Base-by-base conservation (phyloP, 1,284 basidiomycete genomes). In the Moesziomyces sp. region DNA sequence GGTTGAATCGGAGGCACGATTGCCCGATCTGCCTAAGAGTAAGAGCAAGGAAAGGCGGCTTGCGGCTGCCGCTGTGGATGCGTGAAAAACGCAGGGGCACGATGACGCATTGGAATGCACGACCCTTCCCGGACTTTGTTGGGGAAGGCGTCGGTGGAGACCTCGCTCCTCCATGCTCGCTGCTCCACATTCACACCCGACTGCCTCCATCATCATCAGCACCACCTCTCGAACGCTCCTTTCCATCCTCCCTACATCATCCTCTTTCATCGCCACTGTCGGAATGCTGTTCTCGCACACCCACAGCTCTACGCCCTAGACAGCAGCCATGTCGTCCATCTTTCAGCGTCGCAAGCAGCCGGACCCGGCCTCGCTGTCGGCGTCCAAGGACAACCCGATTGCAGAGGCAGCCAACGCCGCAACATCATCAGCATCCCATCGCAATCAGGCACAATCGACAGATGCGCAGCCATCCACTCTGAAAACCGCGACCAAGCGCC, bases 341-440 rank as follows among this genome's bases (percentile, higher is more conserved):
- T 74, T 74, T 35, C 56, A 57, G 35, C 66, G 72, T 45, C 71
- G 71, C 9, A 54, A 64, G 28, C 65, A 68, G 71, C 61, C 71
- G 1, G 52, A 54, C 38, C 71, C 71, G 58, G 65, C 55, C 24
- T 52, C 57, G 43, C 49, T 68, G 11, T 52, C 65, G 10, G 21
- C 44, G 1, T 43, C 49, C 8, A 35, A 28, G 16, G 38, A 40
- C 48, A 67, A 59, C 18, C 50, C 57, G 1, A 23, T 58, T 6
- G 50, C 49, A 26, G 46, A 53, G 24, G 61, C 52, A 18, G 47
- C 30, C 14, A 50, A 49, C 19, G 35, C 52, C 13, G 19, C 59
- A n/a, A 34, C 59, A 19, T 40, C 53, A 16, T 47, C 54, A 14
- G 19, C 51, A n/a, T 46, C 53, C 9, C 56, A 50, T 26, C 38